These are phyloP conservation scores for Daldinia decipiens DNA, from an alignment of 495 filamentous ascomycete species.

Conservation along the genomic window DNA sequence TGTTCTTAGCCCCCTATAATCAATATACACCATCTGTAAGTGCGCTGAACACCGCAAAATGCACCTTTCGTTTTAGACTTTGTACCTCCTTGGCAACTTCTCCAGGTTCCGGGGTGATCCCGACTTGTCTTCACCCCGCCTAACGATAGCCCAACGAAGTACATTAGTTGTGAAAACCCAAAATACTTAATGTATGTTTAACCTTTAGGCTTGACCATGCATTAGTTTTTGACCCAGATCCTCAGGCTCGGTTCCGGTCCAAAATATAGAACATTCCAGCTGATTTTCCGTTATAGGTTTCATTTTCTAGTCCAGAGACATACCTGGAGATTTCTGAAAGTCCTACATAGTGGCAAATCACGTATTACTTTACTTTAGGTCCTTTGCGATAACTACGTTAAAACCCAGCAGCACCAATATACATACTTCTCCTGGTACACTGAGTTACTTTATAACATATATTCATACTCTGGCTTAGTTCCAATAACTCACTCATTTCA, in stretches of 20 bases:
- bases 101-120: slow-evolving; percentile 39
- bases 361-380: not conserved
- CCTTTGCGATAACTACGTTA: slow-evolving; percentile 18
- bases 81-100: slow-evolving; percentile 33
- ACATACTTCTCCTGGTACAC: slow-evolving; percentile 11
- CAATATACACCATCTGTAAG: not conserved
- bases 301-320: slow-evolving; percentile 13
- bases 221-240: slow-evolving; percentile 42
- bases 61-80: slow-evolving; percentile 3
- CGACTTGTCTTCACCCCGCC: slow-evolving; percentile 39
- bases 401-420: slow-evolving; percentile 2
- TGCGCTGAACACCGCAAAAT: not conserved
- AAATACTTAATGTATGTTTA: slow-evolving; percentile 38
- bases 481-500: not conserved
- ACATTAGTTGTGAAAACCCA: slow-evolving; percentile 23
- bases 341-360: slow-evolving; percentile 14
- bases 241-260: slow-evolving; percentile 34
- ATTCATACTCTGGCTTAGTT: not conserved
- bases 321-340: slow-evolving; percentile 3
- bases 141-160: slow-evolving; percentile 33
- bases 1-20: not conserved
- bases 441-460: not conserved
- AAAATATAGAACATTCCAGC: slow-evolving; percentile 16
- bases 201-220: slow-evolving; percentile 35
- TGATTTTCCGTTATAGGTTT: slow-evolving; percentile 19